Conservation (phyloP, 257 asterid species). For the Penstemon eatonii region DNA sequence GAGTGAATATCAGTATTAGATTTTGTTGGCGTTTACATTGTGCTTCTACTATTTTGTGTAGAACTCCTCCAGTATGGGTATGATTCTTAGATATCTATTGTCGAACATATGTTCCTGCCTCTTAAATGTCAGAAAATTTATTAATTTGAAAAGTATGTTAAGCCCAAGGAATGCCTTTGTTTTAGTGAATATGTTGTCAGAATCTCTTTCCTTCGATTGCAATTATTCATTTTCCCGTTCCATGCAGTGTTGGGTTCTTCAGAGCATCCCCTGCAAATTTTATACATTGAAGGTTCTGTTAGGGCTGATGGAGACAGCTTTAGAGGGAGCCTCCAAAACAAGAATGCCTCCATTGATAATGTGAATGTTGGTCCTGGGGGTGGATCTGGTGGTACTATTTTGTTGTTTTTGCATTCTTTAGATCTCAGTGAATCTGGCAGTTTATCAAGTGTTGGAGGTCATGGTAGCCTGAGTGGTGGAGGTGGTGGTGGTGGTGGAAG, state of each 20-base stretch:
- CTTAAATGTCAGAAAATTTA: slow-evolving; percentile 3
- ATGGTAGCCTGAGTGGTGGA: slow-evolving; percentile 67
- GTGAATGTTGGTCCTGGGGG: slow-evolving; percentile 71
- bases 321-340: slow-evolving; percentile 35
- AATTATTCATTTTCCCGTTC: slow-evolving; percentile 25
- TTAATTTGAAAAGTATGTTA: neutral
- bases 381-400: slow-evolving; percentile 97
- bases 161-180: neutral
- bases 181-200: neutral
- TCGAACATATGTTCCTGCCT: slow-evolving; percentile 4
- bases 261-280: slow-evolving; percentile 71
- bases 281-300: slow-evolving; percentile 73
- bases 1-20: slow-evolving; percentile 9
- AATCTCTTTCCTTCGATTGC: slow-evolving; percentile 13
- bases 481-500: slow-evolving; percentile 99
- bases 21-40: neutral
- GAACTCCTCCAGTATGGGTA: neutral
- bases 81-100: neutral
- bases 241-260: slow-evolving; percentile 88
- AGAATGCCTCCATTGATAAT: slow-evolving; percentile 29
- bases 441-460: slow-evolving; percentile 86
- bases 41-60: neutral
- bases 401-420: slow-evolving; percentile 68
- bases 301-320: slow-evolving; percentile 78
- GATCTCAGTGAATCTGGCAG: slow-evolving; percentile 57